phyloP scores from a whole-genome alignment of 148 eudicot species.

The Rhododendron simsii region DNA sequence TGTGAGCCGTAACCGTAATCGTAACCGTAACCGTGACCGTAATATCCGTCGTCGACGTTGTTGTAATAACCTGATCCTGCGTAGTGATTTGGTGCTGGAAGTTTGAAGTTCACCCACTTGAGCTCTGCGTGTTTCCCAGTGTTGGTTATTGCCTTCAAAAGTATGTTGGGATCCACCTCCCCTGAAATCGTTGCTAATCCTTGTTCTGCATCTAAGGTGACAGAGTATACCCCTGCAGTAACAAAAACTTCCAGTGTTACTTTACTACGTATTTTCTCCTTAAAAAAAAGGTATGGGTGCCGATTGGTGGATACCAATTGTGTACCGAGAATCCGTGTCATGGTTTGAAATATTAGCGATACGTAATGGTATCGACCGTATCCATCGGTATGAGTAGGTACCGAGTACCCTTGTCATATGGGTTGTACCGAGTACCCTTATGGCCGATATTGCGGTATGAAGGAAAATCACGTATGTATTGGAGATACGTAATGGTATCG shows the following conservation, averaged over 20 bases:
- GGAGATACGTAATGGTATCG: too few relatives aligned
- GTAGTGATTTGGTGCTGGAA: conserved; percentile 3
- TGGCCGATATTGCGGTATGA: too few relatives aligned
- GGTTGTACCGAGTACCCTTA: too few relatives aligned
- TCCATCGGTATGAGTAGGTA: too few relatives aligned
- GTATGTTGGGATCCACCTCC: conserved; percentile 28
- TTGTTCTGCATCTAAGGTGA: conserved; percentile 21
- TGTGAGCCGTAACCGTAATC: not conserved
- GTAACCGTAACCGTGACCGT: not conserved
- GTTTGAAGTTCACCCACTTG: conserved; percentile 18
- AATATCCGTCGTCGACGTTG: not conserved
- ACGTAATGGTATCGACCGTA: too few relatives aligned
- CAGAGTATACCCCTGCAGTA: conserved; percentile 18
- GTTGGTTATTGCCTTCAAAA: conserved; percentile 20
- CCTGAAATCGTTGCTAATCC: conserved; percentile 22
- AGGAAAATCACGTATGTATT: too few relatives aligned
- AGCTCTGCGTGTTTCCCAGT: conserved; percentile 31
- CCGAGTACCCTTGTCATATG: too few relatives aligned
- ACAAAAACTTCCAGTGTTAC: not conserved
- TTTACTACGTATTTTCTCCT: not conserved
- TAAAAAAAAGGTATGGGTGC: not conserved
- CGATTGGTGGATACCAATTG: not conserved
- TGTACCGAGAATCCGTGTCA: too few relatives aligned
- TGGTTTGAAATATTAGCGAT: too few relatives aligned
- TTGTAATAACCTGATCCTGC: not conserved